Evolutionary conservation across 192 early-diverging fungal genomes (phyloP), one percentile per base, ranked within the genome.

Genomic region (Rhizophagus sp.): DNA sequence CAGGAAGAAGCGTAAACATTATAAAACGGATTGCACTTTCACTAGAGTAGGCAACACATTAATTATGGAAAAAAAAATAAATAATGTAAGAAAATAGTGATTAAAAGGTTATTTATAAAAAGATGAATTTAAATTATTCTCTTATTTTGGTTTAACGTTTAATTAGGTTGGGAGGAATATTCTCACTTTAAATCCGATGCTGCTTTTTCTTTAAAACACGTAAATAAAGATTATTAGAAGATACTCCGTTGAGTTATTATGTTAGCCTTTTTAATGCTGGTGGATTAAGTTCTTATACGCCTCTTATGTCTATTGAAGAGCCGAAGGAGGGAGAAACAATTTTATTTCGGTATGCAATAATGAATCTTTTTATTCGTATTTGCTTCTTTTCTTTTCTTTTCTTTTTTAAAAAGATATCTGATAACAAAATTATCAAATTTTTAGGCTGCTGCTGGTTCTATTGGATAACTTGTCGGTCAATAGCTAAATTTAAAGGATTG

Each of bases 401-500:
- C 30, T 4, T 0, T 52, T 79, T 19, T 79, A 27, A 27, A 39
- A 24, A 24, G 3, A 24, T 4, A 24, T 10, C n/a, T 2, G 30
- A 25, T 65, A 7, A 65, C 0, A 30, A 30, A 65, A 65, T 65
- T 27, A 25, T 66, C 2, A 30, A 44, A 11, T 44, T 44, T 44
- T 66, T 66, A 66, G 1, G 94, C 92, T 24, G 97, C 95, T 0
- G 88, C 93, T 33, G 96, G 92, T n/a, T 92, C 92, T 0, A 93
- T 95, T 4, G 94, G 87, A 81, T 90, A 88, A 57, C 50, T 89
- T 5, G 89, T 95, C 0, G 93, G 95, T 50, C 95, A 97, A 88
- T 97, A 30, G 94, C 90, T 47, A 95, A 80, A 84, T 86, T 15
- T n/a, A 84, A 87, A 47, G 97, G 96, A 2, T 93, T n/a, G 70